Evolutionary conservation across 148 eudicot genomes (phyloP).

Genomic region (Heliamphora exappendiculata): DNA sequence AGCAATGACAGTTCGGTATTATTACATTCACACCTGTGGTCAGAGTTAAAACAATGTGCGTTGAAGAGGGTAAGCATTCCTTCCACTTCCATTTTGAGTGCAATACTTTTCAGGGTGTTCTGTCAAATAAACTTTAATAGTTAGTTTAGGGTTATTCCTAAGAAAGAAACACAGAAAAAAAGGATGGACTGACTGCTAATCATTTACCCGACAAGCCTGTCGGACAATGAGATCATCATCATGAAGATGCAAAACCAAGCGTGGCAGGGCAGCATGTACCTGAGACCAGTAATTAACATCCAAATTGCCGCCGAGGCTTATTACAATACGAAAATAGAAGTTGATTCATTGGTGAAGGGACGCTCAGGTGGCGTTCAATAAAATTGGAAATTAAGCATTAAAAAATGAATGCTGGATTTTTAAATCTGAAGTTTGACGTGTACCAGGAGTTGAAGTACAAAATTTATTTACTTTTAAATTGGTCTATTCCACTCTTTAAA

Average conservation of each 20-base stretch:
- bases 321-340: background rate
- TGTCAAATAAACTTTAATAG: constrained; percentile 25
- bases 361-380: background rate
- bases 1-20: background rate
- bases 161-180: background rate
- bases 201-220: constrained; percentile 82
- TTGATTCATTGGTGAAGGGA: background rate
- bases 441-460: background rate
- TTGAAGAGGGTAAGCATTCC: constrained; percentile 45
- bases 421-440: background rate
- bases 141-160: background rate
- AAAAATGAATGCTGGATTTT: too few relatives aligned
- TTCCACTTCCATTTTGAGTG: constrained; percentile 58
- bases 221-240: constrained; percentile 81
- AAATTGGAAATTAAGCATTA: background rate
- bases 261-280: constrained; percentile 80
- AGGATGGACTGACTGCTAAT: background rate
- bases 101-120: constrained; percentile 65
- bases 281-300: constrained; percentile 22
- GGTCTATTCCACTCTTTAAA: background rate
- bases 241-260: constrained; percentile 82
- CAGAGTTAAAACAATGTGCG: constrained; percentile 60
- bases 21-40: constrained; percentile 53
- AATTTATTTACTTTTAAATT: background rate
- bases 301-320: background rate